Conservation (phyloP, 768 basidiomycete species). For the Xerocomus brunneocitrinus region DNA sequence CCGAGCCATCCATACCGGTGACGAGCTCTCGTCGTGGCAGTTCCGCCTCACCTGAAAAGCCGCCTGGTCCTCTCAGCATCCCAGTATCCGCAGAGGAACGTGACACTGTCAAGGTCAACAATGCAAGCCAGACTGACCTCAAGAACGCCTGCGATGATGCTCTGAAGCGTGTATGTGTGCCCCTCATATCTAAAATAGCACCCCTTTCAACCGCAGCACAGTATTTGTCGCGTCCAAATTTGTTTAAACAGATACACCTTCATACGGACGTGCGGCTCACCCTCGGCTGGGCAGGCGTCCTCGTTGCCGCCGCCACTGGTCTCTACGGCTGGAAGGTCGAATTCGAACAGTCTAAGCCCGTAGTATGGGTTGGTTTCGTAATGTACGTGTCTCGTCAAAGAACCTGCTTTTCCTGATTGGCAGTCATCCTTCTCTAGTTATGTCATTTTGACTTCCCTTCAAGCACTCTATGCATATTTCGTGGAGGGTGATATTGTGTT, state of each 20-base stretch:
- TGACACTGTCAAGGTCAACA: conserved; percentile 60
- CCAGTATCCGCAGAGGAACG: conserved; percentile 40
- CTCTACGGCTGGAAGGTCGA: conserved; percentile 83
- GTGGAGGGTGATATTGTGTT: conserved; percentile 83
- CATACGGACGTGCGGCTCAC: conserved; percentile 87
- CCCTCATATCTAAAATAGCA: neutral
- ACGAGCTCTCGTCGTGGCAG: conserved; percentile 26
- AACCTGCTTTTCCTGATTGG: conserved; percentile 6
- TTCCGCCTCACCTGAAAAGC: conserved; percentile 33
- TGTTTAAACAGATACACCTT: conserved; percentile 81
- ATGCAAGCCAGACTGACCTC: conserved; percentile 51
- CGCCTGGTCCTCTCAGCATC: conserved; percentile 52
- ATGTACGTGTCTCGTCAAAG: conserved; percentile 46
- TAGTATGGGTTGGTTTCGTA: conserved; percentile 73
- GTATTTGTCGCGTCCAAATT: conserved; percentile 74
- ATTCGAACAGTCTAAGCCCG: conserved; percentile 85
- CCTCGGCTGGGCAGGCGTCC: conserved; percentile 82
- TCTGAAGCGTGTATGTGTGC: conserved; percentile 68
- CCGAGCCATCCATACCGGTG: conserved; percentile 10
- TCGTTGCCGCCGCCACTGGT: conserved; percentile 76
- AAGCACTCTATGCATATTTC: conserved; percentile 82
- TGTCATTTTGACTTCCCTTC: conserved; percentile 61
- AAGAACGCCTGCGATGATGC: conserved; percentile 83
- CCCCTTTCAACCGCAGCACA: conserved; percentile 29
- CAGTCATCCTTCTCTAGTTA: conserved; percentile 47